Evolutionary conservation across 2,329 filamentous ascomycete genomes (phyloP), one percentile per base, ranked within the genome.

Genomic region (Aspergillus carbonarius): DNA sequence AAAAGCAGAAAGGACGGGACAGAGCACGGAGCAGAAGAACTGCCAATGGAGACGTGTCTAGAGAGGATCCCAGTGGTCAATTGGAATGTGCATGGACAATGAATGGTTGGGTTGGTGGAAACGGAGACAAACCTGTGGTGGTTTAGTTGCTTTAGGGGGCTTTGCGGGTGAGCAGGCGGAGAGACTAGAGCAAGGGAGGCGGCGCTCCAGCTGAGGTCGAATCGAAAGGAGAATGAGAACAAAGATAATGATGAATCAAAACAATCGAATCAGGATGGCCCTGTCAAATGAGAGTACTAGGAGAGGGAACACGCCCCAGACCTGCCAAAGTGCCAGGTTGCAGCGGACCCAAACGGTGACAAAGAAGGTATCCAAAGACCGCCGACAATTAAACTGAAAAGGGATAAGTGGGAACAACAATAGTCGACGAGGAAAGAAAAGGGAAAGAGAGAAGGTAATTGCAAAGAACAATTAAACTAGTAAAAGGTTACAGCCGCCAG

Each of bases 401-500:
- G 59, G 61, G 60, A 60, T 57, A 61, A 61, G 61, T 55, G 56
- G 54, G 32, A 53, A 57, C 40, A 59, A 47, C 54, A 58, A 55
- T 60, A 56, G 66, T 51, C 54, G 55, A 60, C 30, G 63, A 55
- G 47, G 37, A 47, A 62, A 61, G 48, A 53, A 53, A 62, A 52
- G 44, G 60, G 39, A 59, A 59, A 54, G 17, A 62, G 58, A 59
- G 42, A 54, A 52, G 42, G 48, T 57, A 54, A 4, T 79, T 85
- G 62, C 75, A 89, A 60, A 59, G 63, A 54, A 49, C 68, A 74
- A 0, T 64, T 55, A 55, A 53, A 37, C 55, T 57, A 32, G 30
- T 32, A 39, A 42, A 53, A 53, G 35, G 23, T 30, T 40, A 42
- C 23, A 53, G 35, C 35, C 40, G 27, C 37, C 51, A 54, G 27